A percentile compares a stretch with the other conserved stretches of the same genome.
Evolutionary conservation across 176 grass and related monocot genomes (phyloP).

Genomic region (Eragrostis curvula): DNA sequence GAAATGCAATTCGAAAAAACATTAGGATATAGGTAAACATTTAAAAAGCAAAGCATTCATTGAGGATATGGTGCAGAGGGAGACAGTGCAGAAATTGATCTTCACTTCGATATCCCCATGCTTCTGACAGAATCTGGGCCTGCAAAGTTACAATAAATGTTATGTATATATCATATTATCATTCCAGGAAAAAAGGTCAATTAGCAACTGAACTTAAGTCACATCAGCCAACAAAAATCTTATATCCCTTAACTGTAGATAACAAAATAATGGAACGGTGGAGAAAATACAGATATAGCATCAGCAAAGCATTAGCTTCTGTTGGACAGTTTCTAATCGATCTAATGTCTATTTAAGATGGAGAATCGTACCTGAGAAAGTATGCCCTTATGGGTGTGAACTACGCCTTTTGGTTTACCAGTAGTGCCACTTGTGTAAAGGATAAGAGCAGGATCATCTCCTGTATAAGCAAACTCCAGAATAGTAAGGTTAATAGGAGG

Average conservation of each 20-base stretch:
- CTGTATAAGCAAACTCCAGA: slow-evolving; percentile 50
- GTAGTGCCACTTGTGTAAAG: slow-evolving; percentile 99
- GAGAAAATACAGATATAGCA: slow-evolving; percentile 20
- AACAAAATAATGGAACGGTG: slow-evolving; percentile 11
- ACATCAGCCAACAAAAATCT: neutral
- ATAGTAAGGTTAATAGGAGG: slow-evolving; percentile 17
- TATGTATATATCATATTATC: slow-evolving; percentile 26
- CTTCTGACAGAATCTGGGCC: slow-evolving; percentile 90
- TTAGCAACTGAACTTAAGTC: slow-evolving; percentile 26
- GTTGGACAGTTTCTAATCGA: neutral
- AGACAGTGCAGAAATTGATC: slow-evolving; percentile 94
- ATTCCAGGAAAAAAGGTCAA: slow-evolving; percentile 22
- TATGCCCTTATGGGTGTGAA: slow-evolving; percentile 85
- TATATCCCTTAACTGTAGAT: slow-evolving; percentile 6
- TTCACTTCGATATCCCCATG: slow-evolving; percentile 78
- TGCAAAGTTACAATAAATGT: slow-evolving; percentile 53
- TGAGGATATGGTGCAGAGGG: slow-evolving; percentile 96
- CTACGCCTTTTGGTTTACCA: slow-evolving; percentile 97
- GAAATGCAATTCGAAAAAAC: neutral
- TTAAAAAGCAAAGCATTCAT: slow-evolving; percentile 27
- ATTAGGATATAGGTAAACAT: neutral
- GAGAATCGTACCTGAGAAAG: slow-evolving; percentile 69
- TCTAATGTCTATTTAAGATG: slow-evolving; percentile 16
- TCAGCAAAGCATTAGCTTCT: slow-evolving; percentile 10
- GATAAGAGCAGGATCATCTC: slow-evolving; percentile 90